phyloP scores from a whole-genome alignment of 306 rosid species.

The Canavalia gladiata region DNA sequence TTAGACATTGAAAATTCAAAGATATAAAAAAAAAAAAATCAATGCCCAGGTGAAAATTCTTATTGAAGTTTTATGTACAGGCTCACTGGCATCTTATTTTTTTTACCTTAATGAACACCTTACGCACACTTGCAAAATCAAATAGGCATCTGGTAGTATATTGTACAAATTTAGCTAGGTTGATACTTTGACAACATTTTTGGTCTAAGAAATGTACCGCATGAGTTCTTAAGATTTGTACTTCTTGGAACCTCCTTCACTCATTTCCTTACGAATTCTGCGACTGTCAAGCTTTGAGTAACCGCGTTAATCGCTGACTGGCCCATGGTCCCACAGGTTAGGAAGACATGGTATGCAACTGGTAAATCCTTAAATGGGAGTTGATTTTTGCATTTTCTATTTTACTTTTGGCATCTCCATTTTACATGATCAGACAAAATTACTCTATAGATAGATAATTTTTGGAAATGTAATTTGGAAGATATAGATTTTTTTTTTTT shows the following conservation, averaged over 20 bases:
- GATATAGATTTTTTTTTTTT: too few relatives aligned
- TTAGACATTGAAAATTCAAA: conserved; percentile 5
- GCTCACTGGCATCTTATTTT: background rate
- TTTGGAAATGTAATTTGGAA: too few relatives aligned
- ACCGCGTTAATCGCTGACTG: background rate
- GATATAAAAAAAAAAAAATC: background rate
- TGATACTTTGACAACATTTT: background rate
- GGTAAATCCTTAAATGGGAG: too few relatives aligned
- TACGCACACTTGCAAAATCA: background rate
- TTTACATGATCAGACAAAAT: too few relatives aligned
- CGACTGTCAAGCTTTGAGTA: background rate
- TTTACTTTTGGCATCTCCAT: too few relatives aligned
- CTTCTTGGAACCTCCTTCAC: background rate
- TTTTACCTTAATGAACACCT: background rate
- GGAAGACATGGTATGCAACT: too few relatives aligned
- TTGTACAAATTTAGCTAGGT: background rate
- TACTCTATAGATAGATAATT: too few relatives aligned
- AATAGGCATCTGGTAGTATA: conserved; percentile 12
- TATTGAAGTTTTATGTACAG: conserved; percentile 31
- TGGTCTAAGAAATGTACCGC: background rate
- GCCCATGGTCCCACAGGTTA: background rate
- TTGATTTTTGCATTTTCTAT: too few relatives aligned
- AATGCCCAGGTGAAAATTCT: conserved; percentile 3
- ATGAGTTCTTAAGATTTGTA: background rate
- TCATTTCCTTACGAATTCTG: background rate